Evolutionary conservation across 345 rosid species (phyloP), one percentile per base, ranked within the genome.

Genomic region (Corchorus olitorius): DNA sequence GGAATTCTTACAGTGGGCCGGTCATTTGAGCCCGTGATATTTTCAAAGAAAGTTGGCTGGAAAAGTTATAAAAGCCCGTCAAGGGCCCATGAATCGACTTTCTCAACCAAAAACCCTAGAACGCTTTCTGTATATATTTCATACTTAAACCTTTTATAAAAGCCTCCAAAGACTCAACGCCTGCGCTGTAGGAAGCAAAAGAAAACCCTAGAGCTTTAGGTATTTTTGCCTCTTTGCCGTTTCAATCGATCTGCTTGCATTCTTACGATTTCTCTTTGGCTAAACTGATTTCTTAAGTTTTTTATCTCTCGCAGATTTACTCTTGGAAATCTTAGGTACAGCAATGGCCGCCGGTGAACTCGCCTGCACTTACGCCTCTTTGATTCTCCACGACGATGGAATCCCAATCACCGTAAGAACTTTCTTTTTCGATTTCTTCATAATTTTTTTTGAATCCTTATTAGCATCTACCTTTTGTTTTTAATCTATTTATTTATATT

Each of bases 321-420:
- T 5, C 16, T 70, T 70, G 48, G 35, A 35, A 35, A 16, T 27
- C 33, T 53, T 53, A 2, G 19, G 33, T 8, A 64, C 43, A 39
- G 43, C 43, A 64, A 89, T 91, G 95, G 74, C 89, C 65, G 6
- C 65, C 75, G 78, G 85, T 49, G 93, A 92, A 75, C 41, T 78
- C 35, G 94, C 94, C 55, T 92, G 94, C 83, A 81, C 75, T 39
- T 88, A 90, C 88, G 94, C 97, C n/a, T 11, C 82, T 76, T 45
- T 90, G 70, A 83, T 88, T 65, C 94, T 92, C 72, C 73, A 83
- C 76, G 93, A 88, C 7, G 94, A 90, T 34, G 91, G 90, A 15
- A 90, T 89, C 71, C 19, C 90, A 59, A 19, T 89, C 86, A 92
- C 93, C 15, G 92, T 88, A 87, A 37, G 70, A 4, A 46, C 27